Conservation (phyloP, 345 rosid species). For the Chamaenerion angustifolium region DNA sequence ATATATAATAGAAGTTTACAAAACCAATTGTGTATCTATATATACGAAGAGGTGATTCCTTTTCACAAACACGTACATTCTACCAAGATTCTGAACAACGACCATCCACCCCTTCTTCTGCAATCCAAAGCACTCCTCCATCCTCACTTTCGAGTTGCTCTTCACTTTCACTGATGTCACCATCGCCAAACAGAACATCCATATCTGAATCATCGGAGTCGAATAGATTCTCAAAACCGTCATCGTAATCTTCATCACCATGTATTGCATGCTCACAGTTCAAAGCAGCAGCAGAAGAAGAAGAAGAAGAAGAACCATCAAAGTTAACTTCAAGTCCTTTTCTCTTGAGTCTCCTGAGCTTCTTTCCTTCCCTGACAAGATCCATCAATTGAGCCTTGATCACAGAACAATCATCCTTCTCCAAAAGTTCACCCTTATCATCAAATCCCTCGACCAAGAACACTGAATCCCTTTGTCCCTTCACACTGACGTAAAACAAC, state of each 20-base stretch:
- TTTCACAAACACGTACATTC: background rate
- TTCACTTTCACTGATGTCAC: slow-evolving; percentile 5
- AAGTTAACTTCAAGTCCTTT: slow-evolving; percentile 10
- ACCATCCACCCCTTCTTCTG: slow-evolving; percentile 15
- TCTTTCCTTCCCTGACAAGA: slow-evolving; percentile 55
- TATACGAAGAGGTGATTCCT: no score
- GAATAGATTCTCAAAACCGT: slow-evolving; percentile 66
- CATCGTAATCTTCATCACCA: slow-evolving; percentile 30
- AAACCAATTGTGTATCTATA: no score
- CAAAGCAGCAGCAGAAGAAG: no score
- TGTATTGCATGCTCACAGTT: slow-evolving; percentile 9
- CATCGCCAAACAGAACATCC: slow-evolving; percentile 22
- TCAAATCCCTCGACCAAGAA: slow-evolving; percentile 57
- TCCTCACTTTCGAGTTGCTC: slow-evolving; percentile 10
- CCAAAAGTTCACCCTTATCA: slow-evolving; percentile 51
- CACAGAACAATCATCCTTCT: slow-evolving; percentile 34
- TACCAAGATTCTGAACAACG: slow-evolving; percentile 39
- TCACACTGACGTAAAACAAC: slow-evolving; percentile 66
- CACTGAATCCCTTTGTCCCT: slow-evolving; percentile 68
- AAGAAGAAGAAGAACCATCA: slow-evolving; percentile 10
- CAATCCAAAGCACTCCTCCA: slow-evolving; percentile 41
- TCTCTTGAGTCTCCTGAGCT: slow-evolving; percentile 51
- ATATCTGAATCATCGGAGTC: slow-evolving; percentile 39
- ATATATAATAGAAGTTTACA: no score
- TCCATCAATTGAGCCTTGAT: slow-evolving; percentile 42